Base-by-base conservation (phyloP, 805 yeast genomes). In the Sugiyamaella valdiviana region DNA sequence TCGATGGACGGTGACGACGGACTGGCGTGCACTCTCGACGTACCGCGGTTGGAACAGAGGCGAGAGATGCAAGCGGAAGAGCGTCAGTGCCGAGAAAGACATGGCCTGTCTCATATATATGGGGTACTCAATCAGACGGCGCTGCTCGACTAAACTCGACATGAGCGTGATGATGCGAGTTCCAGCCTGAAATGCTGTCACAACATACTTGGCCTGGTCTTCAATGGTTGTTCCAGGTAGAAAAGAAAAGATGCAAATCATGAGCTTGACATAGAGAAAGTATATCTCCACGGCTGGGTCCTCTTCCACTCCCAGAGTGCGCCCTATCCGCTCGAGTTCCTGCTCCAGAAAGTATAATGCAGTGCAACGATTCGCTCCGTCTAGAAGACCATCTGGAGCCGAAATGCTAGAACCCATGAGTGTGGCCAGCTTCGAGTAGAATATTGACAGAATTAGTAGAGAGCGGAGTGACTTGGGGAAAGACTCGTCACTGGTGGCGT, bases 1-100 rank as follows among this genome's bases (percentile, higher is more conserved):
- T 62, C 96, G 73, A 65, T 90, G 96, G 2, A 88, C 95, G 0
- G 96, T 90, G 12, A 90, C 96, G 58, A 90, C 85, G 3, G 95
- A 85, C 65, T 90, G 96, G 55, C 97, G 76, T 1, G 96, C 90
- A 24, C 95, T 83, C 59, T 88, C 95, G 38, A 87, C 79, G 60
- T 82, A 86, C 39, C 62, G 79, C 57, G 83, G 84, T 42, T 83
- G 64, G 43, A 88, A 70, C 51, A 80, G 73, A 2, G 95, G 85
- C 0, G 95, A 83, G 49, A 87, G 69, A 59, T 88, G 95, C 38
- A 90, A 71, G 56, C 90, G 79, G 72, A 90, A 90, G 22, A 90
- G 69, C 15, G 86, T 72, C 38, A 89, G 72, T 0, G 90, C 93
- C 6, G 69, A 82, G 61, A 81, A 83, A 0, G 93, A 79, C 24